These are phyloP conservation scores for Isoetes taiwanensis DNA, from an alignment of 75 land plant genomes.

Conservation along the genomic window DNA sequence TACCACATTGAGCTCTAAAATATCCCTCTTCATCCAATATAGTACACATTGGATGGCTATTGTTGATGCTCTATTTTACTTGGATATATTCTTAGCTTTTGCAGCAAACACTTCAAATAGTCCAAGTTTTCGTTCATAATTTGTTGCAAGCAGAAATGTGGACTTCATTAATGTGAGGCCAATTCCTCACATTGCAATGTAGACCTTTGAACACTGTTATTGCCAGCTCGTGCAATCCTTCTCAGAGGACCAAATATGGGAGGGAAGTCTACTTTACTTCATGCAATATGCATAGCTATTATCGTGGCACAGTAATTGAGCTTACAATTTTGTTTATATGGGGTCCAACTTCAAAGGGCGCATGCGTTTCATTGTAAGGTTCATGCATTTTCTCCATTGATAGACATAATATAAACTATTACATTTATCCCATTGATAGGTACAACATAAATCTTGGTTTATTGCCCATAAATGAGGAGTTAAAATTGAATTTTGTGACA, in stretches of 20 bases:
- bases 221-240: conserved; percentile 43
- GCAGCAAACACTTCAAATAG: conserved; percentile 43
- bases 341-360: too few species aligned
- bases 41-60: conserved; percentile 37
- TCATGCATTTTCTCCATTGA: too few species aligned
- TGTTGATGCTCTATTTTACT: conserved; percentile 38
- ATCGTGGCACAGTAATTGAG: conserved; percentile 95
- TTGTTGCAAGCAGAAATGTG: conserved; percentile 20
- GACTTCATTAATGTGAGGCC: conserved; percentile 22
- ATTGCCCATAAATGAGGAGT: too few species aligned
- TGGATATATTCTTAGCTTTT: conserved; percentile 77
- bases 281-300: conserved; percentile 80
- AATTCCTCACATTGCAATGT: conserved; percentile 48
- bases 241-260: conserved; percentile 99
- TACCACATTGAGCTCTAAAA: conserved; percentile 29
- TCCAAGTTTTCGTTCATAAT: conserved; percentile 48
- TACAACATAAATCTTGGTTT: too few species aligned
- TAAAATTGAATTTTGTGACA: too few species aligned
- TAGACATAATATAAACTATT: too few species aligned
- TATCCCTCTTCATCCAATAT: conserved; percentile 41
- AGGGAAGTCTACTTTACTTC: conserved; percentile 84
- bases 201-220: conserved; percentile 32
- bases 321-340: too few species aligned
- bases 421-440: too few species aligned
- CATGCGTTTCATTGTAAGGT: too few species aligned